These are phyloP conservation scores for Carex pumila DNA, from an alignment of 176 grass and related monocot genomes.

Conservation along the genomic window DNA sequence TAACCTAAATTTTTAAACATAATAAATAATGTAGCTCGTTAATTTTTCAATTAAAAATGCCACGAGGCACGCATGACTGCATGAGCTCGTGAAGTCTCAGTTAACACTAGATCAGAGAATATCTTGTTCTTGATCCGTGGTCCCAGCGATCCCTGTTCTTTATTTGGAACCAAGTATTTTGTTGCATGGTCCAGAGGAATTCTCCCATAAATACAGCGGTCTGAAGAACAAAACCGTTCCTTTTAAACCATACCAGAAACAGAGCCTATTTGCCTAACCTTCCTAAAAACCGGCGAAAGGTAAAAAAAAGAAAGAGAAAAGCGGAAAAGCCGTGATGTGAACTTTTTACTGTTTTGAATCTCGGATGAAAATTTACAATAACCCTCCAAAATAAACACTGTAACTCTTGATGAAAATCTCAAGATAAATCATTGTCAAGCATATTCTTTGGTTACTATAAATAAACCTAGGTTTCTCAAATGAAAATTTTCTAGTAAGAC, in stretches of 20 bases:
- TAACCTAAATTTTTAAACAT: too few relatives aligned
- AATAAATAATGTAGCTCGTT: too few relatives aligned
- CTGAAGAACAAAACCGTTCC: not conserved
- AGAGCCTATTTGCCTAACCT: not conserved
- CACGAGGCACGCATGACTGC: too few relatives aligned
- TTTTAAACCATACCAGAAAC: not conserved
- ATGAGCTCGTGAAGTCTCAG: too few relatives aligned
- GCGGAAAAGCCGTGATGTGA: not conserved
- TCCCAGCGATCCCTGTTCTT: not conserved
- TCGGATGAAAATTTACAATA: not conserved
- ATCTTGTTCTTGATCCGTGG: not conserved
- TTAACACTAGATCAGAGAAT: not conserved
- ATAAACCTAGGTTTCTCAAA: too few relatives aligned
- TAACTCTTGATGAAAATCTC: too few relatives aligned
- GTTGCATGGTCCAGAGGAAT: not conserved
- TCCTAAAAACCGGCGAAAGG: not conserved
- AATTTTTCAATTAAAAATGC: too few relatives aligned
- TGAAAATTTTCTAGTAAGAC: too few relatives aligned
- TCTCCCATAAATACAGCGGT: not conserved
- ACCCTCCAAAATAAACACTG: not conserved
- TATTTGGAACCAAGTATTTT: not conserved
- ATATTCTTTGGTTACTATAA: too few relatives aligned
- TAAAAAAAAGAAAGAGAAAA: not conserved
- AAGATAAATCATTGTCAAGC: too few relatives aligned
- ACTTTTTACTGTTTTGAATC: not conserved